Evolutionary conservation across 1,284 basidiomycete genomes (phyloP).

Genomic region (Tylopilus orsonianus): DNA sequence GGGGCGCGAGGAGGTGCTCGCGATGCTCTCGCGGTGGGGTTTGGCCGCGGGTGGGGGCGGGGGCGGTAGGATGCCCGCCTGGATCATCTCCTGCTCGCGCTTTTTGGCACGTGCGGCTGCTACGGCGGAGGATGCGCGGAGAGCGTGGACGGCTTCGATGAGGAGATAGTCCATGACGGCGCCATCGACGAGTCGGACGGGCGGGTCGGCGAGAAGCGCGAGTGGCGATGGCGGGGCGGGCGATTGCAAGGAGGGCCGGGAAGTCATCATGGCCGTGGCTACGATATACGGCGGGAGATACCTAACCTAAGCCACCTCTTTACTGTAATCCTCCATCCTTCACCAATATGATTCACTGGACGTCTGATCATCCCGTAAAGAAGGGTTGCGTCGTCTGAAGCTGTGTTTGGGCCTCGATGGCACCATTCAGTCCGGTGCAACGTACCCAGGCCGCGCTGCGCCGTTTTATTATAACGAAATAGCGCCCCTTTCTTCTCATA

Average conservation of each 20-base stretch:
- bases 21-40: conserved; percentile 39
- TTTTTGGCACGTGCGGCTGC: conserved; percentile 64
- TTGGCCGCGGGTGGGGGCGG: conserved; percentile 41
- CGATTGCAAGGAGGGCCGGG: conserved; percentile 37
- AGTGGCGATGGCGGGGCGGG: conserved; percentile 38
- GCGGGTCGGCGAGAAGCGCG: conserved; percentile 58
- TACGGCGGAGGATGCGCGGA: conserved; percentile 69
- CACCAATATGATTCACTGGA: too few relatives aligned
- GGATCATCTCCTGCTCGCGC: conserved; percentile 72
- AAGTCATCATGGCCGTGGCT: background rate
- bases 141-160: conserved; percentile 73
- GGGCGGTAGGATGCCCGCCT: conserved; percentile 64
- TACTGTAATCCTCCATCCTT: too few relatives aligned
- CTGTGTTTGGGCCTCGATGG: too few relatives aligned
- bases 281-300: too few relatives aligned
- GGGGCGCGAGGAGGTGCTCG: conserved; percentile 19
- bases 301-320: too few relatives aligned
- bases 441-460: too few relatives aligned
- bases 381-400: too few relatives aligned
- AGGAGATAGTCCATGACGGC: conserved; percentile 83
- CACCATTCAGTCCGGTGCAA: too few relatives aligned
- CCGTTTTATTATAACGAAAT: too few relatives aligned
- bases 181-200: conserved; percentile 63
- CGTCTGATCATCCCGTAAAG: too few relatives aligned
- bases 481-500: too few relatives aligned